Base-by-base conservation (phyloP, 306 rosid genomes). In the Vicia villosa region DNA sequence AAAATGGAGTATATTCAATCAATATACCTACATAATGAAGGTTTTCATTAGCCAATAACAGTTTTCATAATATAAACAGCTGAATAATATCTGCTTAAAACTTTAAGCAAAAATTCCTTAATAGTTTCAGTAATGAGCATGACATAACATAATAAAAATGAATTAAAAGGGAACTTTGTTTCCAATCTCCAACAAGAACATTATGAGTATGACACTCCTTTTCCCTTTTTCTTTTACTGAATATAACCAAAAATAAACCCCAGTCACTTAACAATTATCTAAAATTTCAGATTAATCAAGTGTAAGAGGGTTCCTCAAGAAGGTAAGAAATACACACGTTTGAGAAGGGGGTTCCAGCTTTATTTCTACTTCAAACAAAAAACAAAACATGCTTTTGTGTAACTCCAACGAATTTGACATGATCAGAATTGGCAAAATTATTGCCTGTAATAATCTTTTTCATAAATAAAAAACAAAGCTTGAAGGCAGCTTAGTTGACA, bases 401-500 rank as follows among this genome's bases (percentile, higher is more conserved):
- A 62, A 79, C 87, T 78, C 83, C 94, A 79, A 74, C 68, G 38
- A 70, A 75, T 80, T 77, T 73, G 74, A 78, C 81, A 83, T 16
- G 80, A 75, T 43, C 77, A 67, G 63, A 85, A 63, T 82, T 63
- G 89, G 76, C 63, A 78, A 75, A 78, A 79, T 85, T 88, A 87
- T 83, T 87, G 88, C 83, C 92, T 78, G 59, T 46, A 68, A 68
- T 24, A 69, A 77, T 66, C 66, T 61, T 80, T 78, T 65, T 79
- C 38, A 24, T 70, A 69, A 77, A 70, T 80, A 71, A 56, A 56
- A 84, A 66, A 66, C 19, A 72, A 74, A 80, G 72, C 61, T 45
- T 34, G 43, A 65, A 49, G 57, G 72, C 47, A 73, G 72, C 88
- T 91, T 91, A 89, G 82, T 95, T 95, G 78, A 95, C 94, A 55